Evolutionary conservation across 2,329 filamentous ascomycete species (phyloP), one percentile per base, ranked within the genome.

Genomic region (Paecilomyces variotii): DNA sequence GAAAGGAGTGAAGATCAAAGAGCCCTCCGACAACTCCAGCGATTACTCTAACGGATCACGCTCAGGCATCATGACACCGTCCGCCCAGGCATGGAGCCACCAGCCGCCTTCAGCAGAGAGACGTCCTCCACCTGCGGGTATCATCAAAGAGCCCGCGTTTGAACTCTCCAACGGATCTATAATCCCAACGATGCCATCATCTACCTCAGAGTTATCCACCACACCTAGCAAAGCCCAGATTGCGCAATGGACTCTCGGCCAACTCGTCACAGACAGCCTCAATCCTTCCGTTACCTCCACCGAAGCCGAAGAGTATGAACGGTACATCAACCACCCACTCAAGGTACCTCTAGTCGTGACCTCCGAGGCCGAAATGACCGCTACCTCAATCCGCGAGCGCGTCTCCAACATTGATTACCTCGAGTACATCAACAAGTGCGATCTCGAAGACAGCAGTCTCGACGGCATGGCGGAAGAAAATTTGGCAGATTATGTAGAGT

Each of bases 251-350:
- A 95, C 90, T 0, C 88, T 97, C 54, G 88, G 88, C 19, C 88
- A 95, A 68, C 87, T 96, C 55, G 88, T 97, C 52, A 82, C 87
- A 56, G 89, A 92, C 70, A 94, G 90, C 4, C 81, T 97, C 52
- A 89, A 96, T 64, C 94, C 94, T 1, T 87, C 85, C 0, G 90
- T 99, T 39, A 88, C 84, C 6, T 76, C 82, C 6, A 82, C 84
- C 45, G 93, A 97, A 76, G 85, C 86, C 26, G 86, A 88, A 53
- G 94, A 97, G 71, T 99, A 99, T 71, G 83, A 87, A 59, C 85
- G 88, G 26, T 99, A 97, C 74, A 86, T 99, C 64, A 85, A 84
- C 54, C 94, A 99, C 68, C 92, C 94, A 1, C 87, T 96, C 58
- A 92, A 88, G 57, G 84, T 99, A 0, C 91, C 93, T 0, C 82